A percentile compares a stretch with the other conserved stretches of the same genome.
These are phyloP conservation scores for Xylaria sp. DNA, from an alignment of 2,329 filamentous ascomycete species.

Conservation along the genomic window DNA sequence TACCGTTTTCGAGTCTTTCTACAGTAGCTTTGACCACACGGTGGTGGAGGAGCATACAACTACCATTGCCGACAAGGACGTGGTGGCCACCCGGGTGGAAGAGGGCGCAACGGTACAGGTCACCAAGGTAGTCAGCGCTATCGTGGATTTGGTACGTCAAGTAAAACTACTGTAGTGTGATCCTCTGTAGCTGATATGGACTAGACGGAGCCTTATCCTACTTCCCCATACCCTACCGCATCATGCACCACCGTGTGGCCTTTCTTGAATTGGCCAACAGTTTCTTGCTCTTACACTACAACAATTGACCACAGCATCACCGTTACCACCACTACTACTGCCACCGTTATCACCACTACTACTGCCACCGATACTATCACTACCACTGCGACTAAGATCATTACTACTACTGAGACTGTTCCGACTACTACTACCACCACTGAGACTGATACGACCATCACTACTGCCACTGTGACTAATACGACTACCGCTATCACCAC, in stretches of 20 bases:
- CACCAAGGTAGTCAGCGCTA: conserved; percentile 10
- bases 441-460: not conserved
- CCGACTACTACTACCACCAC: conserved; percentile 4
- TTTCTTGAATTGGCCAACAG: too few relatives aligned
- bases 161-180: not conserved
- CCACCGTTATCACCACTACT: not conserved
- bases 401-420: conserved; percentile 3
- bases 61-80: conserved; percentile 27
- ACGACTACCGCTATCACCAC: conserved; percentile 6
- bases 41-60: conserved; percentile 2
- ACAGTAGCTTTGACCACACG: conserved; percentile 22
- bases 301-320: conserved; percentile 10
- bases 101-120: conserved; percentile 19
- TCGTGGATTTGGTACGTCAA: conserved; percentile 18
- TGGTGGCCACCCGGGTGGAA: conserved; percentile 24
- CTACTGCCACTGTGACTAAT: conserved; percentile 1
- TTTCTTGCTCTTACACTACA: too few relatives aligned
- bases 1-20: conserved; percentile 29
- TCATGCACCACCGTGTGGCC: not conserved
- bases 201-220: conserved; percentile 24
- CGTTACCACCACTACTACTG: not conserved
- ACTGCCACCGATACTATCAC: not conserved
- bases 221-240: not conserved
- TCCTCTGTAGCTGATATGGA: conserved; percentile 6
- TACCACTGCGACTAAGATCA: conserved; percentile 5